phyloP scores from a whole-genome alignment of 805 yeast species.

The Pichia scutulata region DNA sequence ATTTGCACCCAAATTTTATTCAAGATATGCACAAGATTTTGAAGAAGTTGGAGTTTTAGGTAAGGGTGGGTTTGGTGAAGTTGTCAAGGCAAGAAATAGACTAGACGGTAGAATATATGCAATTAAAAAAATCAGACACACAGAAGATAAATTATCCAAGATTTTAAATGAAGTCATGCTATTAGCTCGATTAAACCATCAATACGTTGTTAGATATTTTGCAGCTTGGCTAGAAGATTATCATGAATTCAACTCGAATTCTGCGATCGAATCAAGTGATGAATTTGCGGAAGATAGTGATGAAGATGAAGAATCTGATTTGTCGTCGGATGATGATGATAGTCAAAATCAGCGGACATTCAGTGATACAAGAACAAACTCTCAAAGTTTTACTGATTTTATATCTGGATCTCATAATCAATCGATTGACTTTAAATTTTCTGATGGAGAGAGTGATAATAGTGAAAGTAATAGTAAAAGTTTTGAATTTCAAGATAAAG shows the following conservation, averaged over 20 bases:
- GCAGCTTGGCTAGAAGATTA: constrained; percentile 96
- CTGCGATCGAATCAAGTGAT: constrained; percentile 23
- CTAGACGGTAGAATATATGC: constrained; percentile 95
- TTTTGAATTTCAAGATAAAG: constrained; percentile 17
- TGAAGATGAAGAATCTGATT: constrained; percentile 24
- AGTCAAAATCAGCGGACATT: constrained; percentile 8
- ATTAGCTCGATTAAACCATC: constrained; percentile 86
- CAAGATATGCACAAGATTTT: constrained; percentile 86
- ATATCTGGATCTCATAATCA: constrained; percentile 58
- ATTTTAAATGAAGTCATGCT: constrained; percentile 88
- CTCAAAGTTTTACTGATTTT: constrained; percentile 49
- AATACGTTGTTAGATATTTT: constrained; percentile 90
- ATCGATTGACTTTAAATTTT: constrained; percentile 45
- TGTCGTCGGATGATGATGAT: constrained; percentile 10
- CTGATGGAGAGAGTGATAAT: constrained; percentile 28
- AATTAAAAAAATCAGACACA: constrained; percentile 81
- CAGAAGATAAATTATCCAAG: constrained; percentile 68
- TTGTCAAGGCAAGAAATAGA: constrained; percentile 90
- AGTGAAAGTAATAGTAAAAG: constrained; percentile 22
- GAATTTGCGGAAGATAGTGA: constrained; percentile 20
- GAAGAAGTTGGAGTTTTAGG: constrained; percentile 91
- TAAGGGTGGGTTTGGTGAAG: constrained; percentile 96
- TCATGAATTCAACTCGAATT: constrained; percentile 15
- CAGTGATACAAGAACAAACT: constrained; percentile 24
- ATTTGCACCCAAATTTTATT: constrained; percentile 28